These are phyloP conservation scores for Allium sativum DNA, from an alignment of 106 monocot genomes.

Conservation along the genomic window DNA sequence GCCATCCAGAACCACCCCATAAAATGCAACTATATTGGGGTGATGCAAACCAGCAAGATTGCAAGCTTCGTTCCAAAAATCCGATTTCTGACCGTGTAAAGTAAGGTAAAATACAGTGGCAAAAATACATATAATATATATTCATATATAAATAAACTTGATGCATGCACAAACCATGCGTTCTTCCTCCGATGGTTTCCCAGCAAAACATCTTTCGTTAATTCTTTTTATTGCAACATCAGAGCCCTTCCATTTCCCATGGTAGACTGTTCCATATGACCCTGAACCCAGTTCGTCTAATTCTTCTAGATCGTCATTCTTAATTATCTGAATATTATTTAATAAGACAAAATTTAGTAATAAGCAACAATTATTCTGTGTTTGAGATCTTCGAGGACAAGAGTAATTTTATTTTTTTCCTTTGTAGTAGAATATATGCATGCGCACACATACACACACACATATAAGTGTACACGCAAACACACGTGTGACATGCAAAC, in stretches of 20 bases:
- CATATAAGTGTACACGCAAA: too few relatives aligned
- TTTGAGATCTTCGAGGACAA: too few relatives aligned
- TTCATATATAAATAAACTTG: not conserved
- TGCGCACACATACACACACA: too few relatives aligned
- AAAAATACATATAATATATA: not conserved
- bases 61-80: conserved; percentile 79
- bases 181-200: conserved; percentile 73
- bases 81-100: conserved; percentile 33
- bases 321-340: conserved; percentile 51
- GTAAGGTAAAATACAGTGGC: not conserved
- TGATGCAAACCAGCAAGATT: conserved; percentile 78
- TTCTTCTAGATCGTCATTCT: conserved; percentile 79
- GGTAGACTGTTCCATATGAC: conserved; percentile 82
- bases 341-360: too few relatives aligned
- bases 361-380: too few relatives aligned
- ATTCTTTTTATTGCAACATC: conserved; percentile 90
- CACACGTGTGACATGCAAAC: too few relatives aligned
- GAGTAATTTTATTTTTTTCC: too few relatives aligned
- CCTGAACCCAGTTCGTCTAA: conserved; percentile 72
- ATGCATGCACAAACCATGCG: conserved; percentile 24
- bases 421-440: not conserved
- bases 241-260: conserved; percentile 85
- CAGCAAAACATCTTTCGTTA: conserved; percentile 71
- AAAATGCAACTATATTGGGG: conserved; percentile 71
- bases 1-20: conserved; percentile 67